These are phyloP conservation scores for Rubroboletus satanas DNA, from an alignment of 768 basidiomycete genomes.

Conservation along the genomic window DNA sequence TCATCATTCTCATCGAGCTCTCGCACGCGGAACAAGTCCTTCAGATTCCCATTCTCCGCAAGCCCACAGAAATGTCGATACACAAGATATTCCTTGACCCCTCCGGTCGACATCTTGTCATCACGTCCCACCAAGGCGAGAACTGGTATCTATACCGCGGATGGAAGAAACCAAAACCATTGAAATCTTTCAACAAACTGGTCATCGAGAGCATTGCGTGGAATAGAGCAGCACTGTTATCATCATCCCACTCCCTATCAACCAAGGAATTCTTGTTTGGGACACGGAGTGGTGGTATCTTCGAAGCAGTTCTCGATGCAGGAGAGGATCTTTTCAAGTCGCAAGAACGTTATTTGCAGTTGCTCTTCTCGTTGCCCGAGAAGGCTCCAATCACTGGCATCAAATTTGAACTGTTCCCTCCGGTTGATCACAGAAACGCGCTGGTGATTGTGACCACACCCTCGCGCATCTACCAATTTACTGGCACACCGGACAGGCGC, in stretches of 20 bases:
- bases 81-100: conserved; percentile 89
- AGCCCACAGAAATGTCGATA: conserved; percentile 71
- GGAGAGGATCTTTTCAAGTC: conserved; percentile 92
- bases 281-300: conserved; percentile 77
- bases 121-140: conserved; percentile 85
- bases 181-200: conserved; percentile 76
- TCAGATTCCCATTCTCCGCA: conserved; percentile 72
- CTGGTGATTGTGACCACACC: conserved; percentile 82
- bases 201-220: conserved; percentile 90
- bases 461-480: conserved; percentile 87
- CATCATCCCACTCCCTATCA: conserved; percentile 64
- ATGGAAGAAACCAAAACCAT: conserved; percentile 76
- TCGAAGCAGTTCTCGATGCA: conserved; percentile 85
- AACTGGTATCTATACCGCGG: conserved; percentile 86
- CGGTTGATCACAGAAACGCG: conserved; percentile 54
- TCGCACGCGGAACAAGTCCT: conserved; percentile 82
- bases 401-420: conserved; percentile 72
- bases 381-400: conserved; percentile 81
- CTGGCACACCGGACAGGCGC: conserved; percentile 61
- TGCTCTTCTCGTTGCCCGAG: conserved; percentile 76
- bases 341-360: conserved; percentile 71
- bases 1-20: conserved; percentile 85
- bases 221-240: conserved; percentile 69
- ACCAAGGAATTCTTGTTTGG: conserved; percentile 87
- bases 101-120: conserved; percentile 83